Evolutionary conservation across 768 basidiomycete genomes (phyloP), one percentile per base, ranked within the genome.

Genomic region (Coprinopsis marcescibilis): DNA sequence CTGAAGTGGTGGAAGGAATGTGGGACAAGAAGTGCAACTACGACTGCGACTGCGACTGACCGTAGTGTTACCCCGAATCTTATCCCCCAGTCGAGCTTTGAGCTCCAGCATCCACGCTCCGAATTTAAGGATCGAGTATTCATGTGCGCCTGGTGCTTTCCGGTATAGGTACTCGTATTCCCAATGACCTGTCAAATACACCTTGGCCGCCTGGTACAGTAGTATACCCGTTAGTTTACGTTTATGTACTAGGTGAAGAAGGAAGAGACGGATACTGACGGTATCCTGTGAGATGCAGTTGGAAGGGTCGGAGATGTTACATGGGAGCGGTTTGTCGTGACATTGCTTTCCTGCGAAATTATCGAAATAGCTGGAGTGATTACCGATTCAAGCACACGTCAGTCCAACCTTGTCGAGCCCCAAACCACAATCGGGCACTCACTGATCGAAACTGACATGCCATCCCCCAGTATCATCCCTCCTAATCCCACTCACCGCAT

Each of bases 111-210:
- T 56, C 68, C 69, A 77, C 1, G 64, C 72, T 1, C 76, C 76
- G 35, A 70, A 76, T 46, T 60, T 64, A n/a, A 74, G 54, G 2
- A 70, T 61, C 11, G 72, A 55, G 42, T 74, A 76, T 45, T 66
- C 53, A 0, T 72, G 59, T 1, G 75, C 73, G 7, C 66, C 59
- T 21, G 69, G 67, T 0, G 73, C 72, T 41, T 74, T 72, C 1
- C 75, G 66, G 57, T 57, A 76, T 21, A 69, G 62, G 67, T 67
- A 82, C 48, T 66, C 75, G 49, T 81, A 80, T 57, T 81, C 79
- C 76, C 77, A 81, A 48, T 77, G 76, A 0, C 78, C 79, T 3
- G 79, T 65, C 15, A 75, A 68, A 52, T 72, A 81, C 2, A 80
- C 77, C 0, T 67, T 69, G 46, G 74, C 54, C 10, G 78, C 77